Evolutionary conservation across 495 filamentous ascomycete species (phyloP), one percentile per base, ranked within the genome.

Genomic region (Penicillium subrubescens): DNA sequence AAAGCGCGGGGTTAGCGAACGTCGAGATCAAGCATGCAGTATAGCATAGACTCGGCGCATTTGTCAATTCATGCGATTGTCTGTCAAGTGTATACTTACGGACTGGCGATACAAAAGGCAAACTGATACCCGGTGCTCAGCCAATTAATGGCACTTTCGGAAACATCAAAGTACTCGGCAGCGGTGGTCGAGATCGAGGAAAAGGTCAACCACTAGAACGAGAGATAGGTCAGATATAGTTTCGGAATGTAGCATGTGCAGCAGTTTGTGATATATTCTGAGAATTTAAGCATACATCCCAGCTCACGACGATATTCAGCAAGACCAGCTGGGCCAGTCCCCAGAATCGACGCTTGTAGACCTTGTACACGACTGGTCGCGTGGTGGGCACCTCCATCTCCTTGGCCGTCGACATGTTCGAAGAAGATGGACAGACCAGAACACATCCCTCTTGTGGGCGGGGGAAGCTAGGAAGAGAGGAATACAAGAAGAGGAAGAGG

Each of bases 281-380:
- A 35, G 39, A 17, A 11, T 41, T 41, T 35, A 59, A 17, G 86
- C 91, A 83, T 86, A 96, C 93, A 83, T 95, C 92, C 94, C 94
- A 97, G 72, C 90, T 94, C 31, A 96, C 89, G 59, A 99, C 87
- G 55, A 97, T 91, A 73, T 98, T 99, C 75, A 97, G 71, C 69
- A 98, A 75, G 17, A 93, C 89, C 68, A 98, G 75, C 77, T 96
- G 90, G 19, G 84, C 78, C 57, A 99, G 77, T 0, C 95, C 95
- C 77, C 96, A 93, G 86, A 92, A 99, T 37, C 95, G 82, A 63
- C 92, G 83, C 77, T 91, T 95, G 68, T 99, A 98, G 55, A 96
- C 89, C 70, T 85, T 88, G 74, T 92, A 97, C 31, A 7, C 31
- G 51, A 59, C 63, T 39, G 71, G 74, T 58, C 68, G 71, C 19